Evolutionary conservation across 129 eudicot genomes (phyloP), one percentile per base, ranked within the genome.

Genomic region (Artemisia argyi): DNA sequence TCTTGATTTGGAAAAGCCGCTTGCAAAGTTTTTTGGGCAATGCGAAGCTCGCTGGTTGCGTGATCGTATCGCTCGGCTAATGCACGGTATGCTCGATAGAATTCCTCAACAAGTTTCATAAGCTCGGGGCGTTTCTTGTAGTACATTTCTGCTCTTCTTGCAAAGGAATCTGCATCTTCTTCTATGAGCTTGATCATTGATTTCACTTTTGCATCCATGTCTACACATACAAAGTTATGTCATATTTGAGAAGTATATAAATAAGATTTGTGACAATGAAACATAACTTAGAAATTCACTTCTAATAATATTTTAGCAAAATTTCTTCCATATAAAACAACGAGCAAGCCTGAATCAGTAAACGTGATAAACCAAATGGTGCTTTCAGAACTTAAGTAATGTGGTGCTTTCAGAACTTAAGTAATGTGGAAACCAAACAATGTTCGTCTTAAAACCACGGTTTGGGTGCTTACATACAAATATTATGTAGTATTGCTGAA

Each of bases 161-260:
- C 99, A 81, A 95, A 95, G 19, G 99, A 95, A 85, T 95, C 99
- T 24, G 99, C 99, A 81, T 95, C 99, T 76, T 90, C 99, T 81
- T 95, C 97, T 15, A 95, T 84, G 51, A 95, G 88, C 74, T 90
- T 95, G 85, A 95, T 95, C 97, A 95, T 95, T 11, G 89, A 76
- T 79, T 95, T 95, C 17, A 95, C 96, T 76, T 95, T 95, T 64
- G 78, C 67, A 76, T 95, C 99, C 91, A 92, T 92, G 71, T 89
- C 97, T 92, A 78, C 61, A 74, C 52, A 52, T 20, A 61, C 53
- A 71, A 35, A 66, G 7, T 19, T 39, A 61, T 10, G 16, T 62
- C 22, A 35, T 14, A 32, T 32, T 62, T 14, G 57, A 52, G 57
- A 52, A 15, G 0, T 1, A 30, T 7, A 39, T 39, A 39, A 39